These are phyloP conservation scores for Cyberlindnera veronae DNA, from an alignment of 805 yeast genomes.

Conservation along the genomic window DNA sequence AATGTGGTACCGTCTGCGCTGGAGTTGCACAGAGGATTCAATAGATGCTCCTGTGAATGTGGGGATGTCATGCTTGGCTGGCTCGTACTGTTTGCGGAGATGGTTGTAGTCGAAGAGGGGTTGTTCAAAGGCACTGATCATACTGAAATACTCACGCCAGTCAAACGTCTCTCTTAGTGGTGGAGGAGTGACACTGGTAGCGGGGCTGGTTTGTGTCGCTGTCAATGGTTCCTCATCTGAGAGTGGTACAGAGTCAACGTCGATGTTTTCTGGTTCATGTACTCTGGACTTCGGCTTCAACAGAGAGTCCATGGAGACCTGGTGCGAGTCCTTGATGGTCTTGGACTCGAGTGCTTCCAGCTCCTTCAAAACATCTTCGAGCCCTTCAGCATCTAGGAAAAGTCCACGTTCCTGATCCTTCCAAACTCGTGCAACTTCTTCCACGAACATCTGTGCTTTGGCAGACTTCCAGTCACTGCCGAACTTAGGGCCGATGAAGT, in stretches of 20 bases:
- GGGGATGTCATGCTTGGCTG: conserved; percentile 22
- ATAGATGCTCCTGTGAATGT: conserved; percentile 28
- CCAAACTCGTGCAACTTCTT: conserved; percentile 79
- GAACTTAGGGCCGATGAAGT: conserved; percentile 68
- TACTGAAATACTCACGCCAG: conserved; percentile 72
- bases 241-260: conserved; percentile 6
- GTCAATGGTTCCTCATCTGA: conserved; percentile 16
- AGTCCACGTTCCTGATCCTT: conserved; percentile 85
- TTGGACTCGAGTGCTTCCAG: conserved; percentile 29
- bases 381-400: conserved; percentile 75
- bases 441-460: conserved; percentile 60
- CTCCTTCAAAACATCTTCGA: conserved; percentile 63
- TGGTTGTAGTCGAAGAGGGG: conserved; percentile 63
- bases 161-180: conserved; percentile 35
- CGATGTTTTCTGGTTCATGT: conserved; percentile 14
- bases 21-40: conserved; percentile 37
- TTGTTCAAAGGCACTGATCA: conserved; percentile 61
- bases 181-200: conserved; percentile 27
- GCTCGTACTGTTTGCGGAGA: conserved; percentile 56
- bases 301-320: conserved; percentile 14
- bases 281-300: conserved; percentile 6
- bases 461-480: conserved; percentile 86
- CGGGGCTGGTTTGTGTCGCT: conserved; percentile 19
- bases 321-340: conserved; percentile 6
- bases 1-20: conserved; percentile 55